phyloP scores from a whole-genome alignment of 768 basidiomycete species.

The Termitomyces sp. region DNA sequence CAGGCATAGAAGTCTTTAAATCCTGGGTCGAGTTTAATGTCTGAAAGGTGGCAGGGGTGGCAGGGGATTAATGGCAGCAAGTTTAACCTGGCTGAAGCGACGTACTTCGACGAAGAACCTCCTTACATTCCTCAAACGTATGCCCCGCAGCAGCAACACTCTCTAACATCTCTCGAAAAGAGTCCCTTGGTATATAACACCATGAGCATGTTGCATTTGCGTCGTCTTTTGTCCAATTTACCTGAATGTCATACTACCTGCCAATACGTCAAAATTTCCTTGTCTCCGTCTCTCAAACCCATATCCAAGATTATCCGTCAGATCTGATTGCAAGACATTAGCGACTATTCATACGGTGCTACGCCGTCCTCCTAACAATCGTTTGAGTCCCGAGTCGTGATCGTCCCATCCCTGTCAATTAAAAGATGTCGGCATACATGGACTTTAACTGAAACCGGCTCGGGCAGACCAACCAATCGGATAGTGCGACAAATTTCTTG shows the following conservation, averaged over 20 bases:
- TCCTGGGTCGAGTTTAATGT: conserved; percentile 81
- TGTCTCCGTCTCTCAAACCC: conserved; percentile 69
- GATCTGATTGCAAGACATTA: conserved; percentile 36
- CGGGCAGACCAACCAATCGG: conserved; percentile 71
- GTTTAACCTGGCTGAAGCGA: not conserved
- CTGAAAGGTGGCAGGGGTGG: conserved; percentile 40
- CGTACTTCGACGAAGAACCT: conserved; percentile 64
- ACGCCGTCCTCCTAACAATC: conserved; percentile 55
- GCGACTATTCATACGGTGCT: not conserved
- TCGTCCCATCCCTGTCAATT: conserved; percentile 77
- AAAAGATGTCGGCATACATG: conserved; percentile 2
- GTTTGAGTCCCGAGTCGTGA: conserved; percentile 90
- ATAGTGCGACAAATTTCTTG: conserved; percentile 81
- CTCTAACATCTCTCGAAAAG: conserved; percentile 80
- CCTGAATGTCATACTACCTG: conserved; percentile 69
- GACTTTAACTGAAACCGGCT: not conserved
- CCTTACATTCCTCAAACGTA: conserved; percentile 82
- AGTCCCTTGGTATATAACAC: conserved; percentile 54
- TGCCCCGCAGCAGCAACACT: conserved; percentile 72
- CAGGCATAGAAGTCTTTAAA: conserved; percentile 86
- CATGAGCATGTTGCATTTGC: not conserved
- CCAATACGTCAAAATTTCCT: conserved; percentile 68
- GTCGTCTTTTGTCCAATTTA: conserved; percentile 17
- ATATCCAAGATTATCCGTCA: conserved; percentile 89
- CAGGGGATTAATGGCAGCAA: not conserved